These are phyloP conservation scores for Diaporthe vexans DNA, from an alignment of 2,329 filamentous ascomycete genomes.

Conservation along the genomic window DNA sequence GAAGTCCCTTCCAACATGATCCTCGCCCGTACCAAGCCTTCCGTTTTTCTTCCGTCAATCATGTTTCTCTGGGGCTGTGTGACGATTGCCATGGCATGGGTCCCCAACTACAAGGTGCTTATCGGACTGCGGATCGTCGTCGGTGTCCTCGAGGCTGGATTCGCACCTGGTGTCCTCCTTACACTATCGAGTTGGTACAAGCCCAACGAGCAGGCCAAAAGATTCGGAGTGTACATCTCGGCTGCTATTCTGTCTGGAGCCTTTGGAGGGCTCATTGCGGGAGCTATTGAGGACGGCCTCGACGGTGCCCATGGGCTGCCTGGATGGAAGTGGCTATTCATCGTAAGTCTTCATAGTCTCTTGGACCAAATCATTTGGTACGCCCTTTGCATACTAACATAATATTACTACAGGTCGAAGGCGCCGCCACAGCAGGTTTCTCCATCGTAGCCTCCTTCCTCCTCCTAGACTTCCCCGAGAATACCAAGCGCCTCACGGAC, in stretches of 20 bases:
- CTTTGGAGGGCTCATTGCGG: conserved; percentile 72
- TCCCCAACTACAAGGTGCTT: conserved; percentile 51
- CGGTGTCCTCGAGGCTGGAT: conserved; percentile 68
- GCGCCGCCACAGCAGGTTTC: conserved; percentile 69
- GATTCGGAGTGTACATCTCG: conserved; percentile 74
- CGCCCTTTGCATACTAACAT: too few species aligned
- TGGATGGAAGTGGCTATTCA: conserved; percentile 63
- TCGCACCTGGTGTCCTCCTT: conserved; percentile 69
- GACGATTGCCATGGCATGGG: conserved; percentile 56
- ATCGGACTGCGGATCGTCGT: conserved; percentile 59
- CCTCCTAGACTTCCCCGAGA: conserved; percentile 78
- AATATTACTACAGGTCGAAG: too few species aligned
- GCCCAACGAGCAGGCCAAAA: conserved; percentile 43
- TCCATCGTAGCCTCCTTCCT: conserved; percentile 71
- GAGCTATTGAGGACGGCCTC: conserved; percentile 69
- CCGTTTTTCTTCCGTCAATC: conserved; percentile 53
- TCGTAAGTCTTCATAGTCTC: conserved; percentile 1
- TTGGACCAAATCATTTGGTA: too few species aligned
- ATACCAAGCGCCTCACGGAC: conserved; percentile 68
- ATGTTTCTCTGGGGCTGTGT: conserved; percentile 58
- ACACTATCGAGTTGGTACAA: conserved; percentile 77
- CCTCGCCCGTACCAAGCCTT: conserved; percentile 58
- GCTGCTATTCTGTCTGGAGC: conserved; percentile 76
- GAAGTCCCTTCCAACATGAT: conserved; percentile 62
- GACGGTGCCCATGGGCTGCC: conserved; percentile 61